A percentile compares a stretch with the other conserved stretches of the same genome.
Conservation (phyloP, 495 filamentous ascomycete genomes). For the Penicillium canescens region DNA sequence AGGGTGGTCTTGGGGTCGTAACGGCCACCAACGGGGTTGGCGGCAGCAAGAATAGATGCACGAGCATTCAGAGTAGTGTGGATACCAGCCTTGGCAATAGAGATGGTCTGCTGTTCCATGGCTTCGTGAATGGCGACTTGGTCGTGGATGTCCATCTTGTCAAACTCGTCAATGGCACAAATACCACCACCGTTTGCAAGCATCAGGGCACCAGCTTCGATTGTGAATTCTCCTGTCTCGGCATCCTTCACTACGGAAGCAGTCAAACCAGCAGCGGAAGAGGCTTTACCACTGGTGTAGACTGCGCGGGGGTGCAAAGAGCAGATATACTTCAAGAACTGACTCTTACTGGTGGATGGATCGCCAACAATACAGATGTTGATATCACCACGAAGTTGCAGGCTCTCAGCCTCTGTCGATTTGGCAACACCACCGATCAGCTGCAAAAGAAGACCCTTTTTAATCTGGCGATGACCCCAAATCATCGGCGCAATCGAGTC, state of each 20-base stretch:
- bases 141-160: slow-evolving; percentile 98
- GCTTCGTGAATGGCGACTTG: slow-evolving; percentile 99
- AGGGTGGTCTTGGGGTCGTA: slow-evolving; percentile 96
- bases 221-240: slow-evolving; percentile 97
- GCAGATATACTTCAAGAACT: slow-evolving; percentile 97
- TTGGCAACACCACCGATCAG: slow-evolving; percentile 92
- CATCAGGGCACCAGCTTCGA: slow-evolving; percentile 98
- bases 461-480: slow-evolving; percentile 95
- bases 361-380: slow-evolving; percentile 99
- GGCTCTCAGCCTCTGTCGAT: slow-evolving; percentile 76
- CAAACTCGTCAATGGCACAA: slow-evolving; percentile 98
- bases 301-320: slow-evolving; percentile 93
- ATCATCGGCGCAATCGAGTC: slow-evolving; percentile 97
- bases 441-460: slow-evolving; percentile 93
- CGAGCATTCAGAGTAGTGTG: slow-evolving; percentile 96
- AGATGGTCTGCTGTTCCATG: slow-evolving; percentile 99
- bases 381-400: slow-evolving; percentile 93
- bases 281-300: slow-evolving; percentile 97
- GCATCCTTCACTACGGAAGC: slow-evolving; percentile 97
- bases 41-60: slow-evolving; percentile 92
- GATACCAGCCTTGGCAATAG: slow-evolving; percentile 98
- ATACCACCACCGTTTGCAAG: slow-evolving; percentile 78
- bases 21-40: slow-evolving; percentile 92
- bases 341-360: slow-evolving; percentile 96
- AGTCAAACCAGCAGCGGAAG: slow-evolving; percentile 95